These are phyloP conservation scores for Hirschioporus abietinus DNA, from an alignment of 768 basidiomycete genomes.

Conservation along the genomic window DNA sequence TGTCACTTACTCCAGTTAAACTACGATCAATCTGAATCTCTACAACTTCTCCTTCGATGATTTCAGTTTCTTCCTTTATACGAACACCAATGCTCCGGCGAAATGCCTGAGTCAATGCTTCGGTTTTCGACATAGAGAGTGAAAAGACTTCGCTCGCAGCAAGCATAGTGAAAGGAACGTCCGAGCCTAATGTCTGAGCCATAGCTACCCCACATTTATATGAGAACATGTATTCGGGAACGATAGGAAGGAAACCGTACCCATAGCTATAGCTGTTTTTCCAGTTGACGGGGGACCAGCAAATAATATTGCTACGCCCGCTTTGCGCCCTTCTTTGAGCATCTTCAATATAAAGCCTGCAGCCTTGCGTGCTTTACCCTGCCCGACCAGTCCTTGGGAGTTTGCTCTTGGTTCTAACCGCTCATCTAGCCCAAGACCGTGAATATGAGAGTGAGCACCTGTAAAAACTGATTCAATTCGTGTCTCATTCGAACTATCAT, in stretches of 20 bases:
- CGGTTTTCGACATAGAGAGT: slow-evolving; percentile 96
- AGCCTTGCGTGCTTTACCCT: slow-evolving; percentile 92
- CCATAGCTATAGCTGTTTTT: slow-evolving; percentile 97
- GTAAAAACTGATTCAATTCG: slow-evolving; percentile 8
- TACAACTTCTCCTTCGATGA: slow-evolving; percentile 97
- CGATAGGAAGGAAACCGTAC: slow-evolving; percentile 36
- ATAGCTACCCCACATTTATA: slow-evolving; percentile 55
- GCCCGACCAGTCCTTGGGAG: slow-evolving; percentile 96
- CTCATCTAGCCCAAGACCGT: slow-evolving; percentile 90
- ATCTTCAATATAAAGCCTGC: slow-evolving; percentile 97
- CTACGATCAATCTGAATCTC: slow-evolving; percentile 98
- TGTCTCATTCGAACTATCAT: not conserved
- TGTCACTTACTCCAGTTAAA: slow-evolving; percentile 76
- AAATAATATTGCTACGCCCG: slow-evolving; percentile 93
- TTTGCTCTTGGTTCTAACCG: slow-evolving; percentile 83
- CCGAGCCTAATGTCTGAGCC: slow-evolving; percentile 90
- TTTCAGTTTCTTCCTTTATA: slow-evolving; percentile 95
- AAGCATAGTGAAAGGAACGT: slow-evolving; percentile 98
- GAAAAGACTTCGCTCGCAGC: slow-evolving; percentile 98
- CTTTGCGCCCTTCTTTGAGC: slow-evolving; percentile 95
- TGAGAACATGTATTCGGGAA: not conserved
- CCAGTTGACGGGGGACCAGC: slow-evolving; percentile 97
- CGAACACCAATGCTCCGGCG: slow-evolving; percentile 93
- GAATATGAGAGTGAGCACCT: slow-evolving; percentile 95
- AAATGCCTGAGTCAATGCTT: slow-evolving; percentile 95